Conservation (phyloP, 352 stramenopile genomes). For the Pythium dissimile region DNA sequence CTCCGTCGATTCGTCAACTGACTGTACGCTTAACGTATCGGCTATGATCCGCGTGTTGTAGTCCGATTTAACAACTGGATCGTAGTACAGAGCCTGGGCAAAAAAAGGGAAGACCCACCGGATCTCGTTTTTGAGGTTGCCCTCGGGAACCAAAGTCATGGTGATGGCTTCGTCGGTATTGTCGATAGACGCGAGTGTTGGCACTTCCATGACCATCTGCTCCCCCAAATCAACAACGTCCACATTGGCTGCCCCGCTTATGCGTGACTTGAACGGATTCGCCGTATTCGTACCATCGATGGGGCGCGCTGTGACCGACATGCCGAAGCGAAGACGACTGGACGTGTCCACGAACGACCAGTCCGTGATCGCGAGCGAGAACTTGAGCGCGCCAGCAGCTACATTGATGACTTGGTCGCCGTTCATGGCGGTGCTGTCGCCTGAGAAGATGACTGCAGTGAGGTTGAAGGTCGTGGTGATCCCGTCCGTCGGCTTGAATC, state of each 20-base stretch:
- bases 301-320: slow-evolving; percentile 31
- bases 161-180: slow-evolving; percentile 19
- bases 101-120: slow-evolving; percentile 44
- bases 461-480: slow-evolving; percentile 30
- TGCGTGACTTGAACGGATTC: slow-evolving; percentile 16
- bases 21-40: too few species aligned
- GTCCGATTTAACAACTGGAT: too few species aligned
- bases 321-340: slow-evolving; percentile 29
- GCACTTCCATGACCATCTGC: slow-evolving; percentile 24
- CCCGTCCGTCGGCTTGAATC: neutral
- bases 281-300: slow-evolving; percentile 18
- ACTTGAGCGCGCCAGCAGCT: slow-evolving; percentile 38
- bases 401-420: slow-evolving; percentile 30
- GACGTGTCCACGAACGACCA: slow-evolving; percentile 26
- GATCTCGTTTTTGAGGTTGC: neutral
- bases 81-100: slow-evolving; percentile 38
- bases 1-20: too few species aligned
- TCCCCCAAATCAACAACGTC: slow-evolving; percentile 15
- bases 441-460: slow-evolving; percentile 33
- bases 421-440: slow-evolving; percentile 27
- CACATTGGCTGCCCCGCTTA: slow-evolving; percentile 14
- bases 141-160: slow-evolving; percentile 17
- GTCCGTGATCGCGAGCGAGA: slow-evolving; percentile 28
- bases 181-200: slow-evolving; percentile 13
- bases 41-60: too few species aligned